phyloP scores from a whole-genome alignment of 1,139 yeast species.

The Lodderomyces jiufengensis region DNA sequence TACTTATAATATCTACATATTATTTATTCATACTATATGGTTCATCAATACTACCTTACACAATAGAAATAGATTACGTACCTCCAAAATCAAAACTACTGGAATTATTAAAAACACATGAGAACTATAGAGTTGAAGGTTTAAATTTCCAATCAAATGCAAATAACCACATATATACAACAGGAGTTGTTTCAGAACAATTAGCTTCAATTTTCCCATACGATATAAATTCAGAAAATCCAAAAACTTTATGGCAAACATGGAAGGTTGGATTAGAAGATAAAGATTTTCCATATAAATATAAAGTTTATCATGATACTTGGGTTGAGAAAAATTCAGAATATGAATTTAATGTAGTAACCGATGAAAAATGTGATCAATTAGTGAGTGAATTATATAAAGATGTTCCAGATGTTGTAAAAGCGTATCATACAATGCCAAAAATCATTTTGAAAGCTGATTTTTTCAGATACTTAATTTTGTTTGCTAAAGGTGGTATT shows the following conservation, averaged over 20 bases:
- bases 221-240: conserved; percentile 54
- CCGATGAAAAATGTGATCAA: conserved; percentile 67
- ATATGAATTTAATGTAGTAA: conserved; percentile 67
- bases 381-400: conserved; percentile 61
- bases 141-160: conserved; percentile 30
- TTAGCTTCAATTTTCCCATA: conserved; percentile 71
- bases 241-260: conserved; percentile 88
- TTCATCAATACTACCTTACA: too few relatives aligned
- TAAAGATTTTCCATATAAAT: conserved; percentile 48
- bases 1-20: too few relatives aligned
- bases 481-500: conserved; percentile 88
- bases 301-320: conserved; percentile 34
- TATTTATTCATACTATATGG: too few relatives aligned
- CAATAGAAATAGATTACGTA: too few relatives aligned
- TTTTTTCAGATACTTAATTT: conserved; percentile 79
- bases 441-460: conserved; percentile 80
- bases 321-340: conserved; percentile 65
- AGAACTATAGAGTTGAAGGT: conserved; percentile 38
- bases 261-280: conserved; percentile 73
- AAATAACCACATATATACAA: not conserved
- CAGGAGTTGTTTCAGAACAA: conserved; percentile 45
- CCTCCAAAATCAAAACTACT: conserved; percentile 22
- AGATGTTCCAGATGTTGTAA: conserved; percentile 69
- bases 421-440: conserved; percentile 77
- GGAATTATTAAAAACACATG: conserved; percentile 26